phyloP scores from a whole-genome alignment of 371 early-diverging fungal species.

The Umbelopsis sp. region DNA sequence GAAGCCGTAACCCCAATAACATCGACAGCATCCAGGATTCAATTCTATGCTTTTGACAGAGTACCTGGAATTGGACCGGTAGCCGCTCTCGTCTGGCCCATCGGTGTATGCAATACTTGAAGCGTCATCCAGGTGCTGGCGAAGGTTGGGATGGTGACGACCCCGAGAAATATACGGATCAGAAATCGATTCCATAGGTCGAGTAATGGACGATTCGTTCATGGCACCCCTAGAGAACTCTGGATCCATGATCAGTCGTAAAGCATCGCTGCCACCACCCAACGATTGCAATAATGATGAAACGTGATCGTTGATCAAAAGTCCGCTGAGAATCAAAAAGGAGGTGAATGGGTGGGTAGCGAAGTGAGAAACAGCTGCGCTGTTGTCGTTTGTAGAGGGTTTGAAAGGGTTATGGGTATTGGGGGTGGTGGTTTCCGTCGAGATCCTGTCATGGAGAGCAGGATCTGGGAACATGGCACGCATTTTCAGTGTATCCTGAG shows the following conservation, averaged over 20 bases:
- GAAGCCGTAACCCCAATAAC: conserved; percentile 46
- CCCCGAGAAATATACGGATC: conserved; percentile 13
- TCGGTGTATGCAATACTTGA: conserved; percentile 7
- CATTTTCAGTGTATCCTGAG: not conserved
- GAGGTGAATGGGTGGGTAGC: conserved; percentile 27
- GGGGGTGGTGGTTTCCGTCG: not conserved
- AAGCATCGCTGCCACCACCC: conserved; percentile 35
- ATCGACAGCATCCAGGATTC: conserved; percentile 41
- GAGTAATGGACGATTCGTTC: not conserved
- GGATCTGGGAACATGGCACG: not conserved
- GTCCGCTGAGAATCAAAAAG: conserved; percentile 34
- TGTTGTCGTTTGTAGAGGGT: not conserved
- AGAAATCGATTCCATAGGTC: conserved; percentile 4
- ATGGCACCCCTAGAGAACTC: conserved; percentile 10
- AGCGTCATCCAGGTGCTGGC: conserved; percentile 11
- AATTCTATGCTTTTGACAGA: conserved; percentile 50
- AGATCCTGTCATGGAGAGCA: not conserved
- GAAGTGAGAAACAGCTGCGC: conserved; percentile 2
- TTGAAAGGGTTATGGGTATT: conserved; percentile 14
- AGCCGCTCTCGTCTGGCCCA: conserved; percentile 10
- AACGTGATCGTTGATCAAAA: conserved; percentile 35
- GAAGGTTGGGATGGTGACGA: conserved; percentile 8
- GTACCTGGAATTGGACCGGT: conserved; percentile 20
- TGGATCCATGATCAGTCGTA: conserved; percentile 33
- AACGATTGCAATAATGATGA: conserved; percentile 29